These are phyloP conservation scores for Actinomortierella ambigua DNA, from an alignment of 371 early-diverging fungal species.

Conservation along the genomic window DNA sequence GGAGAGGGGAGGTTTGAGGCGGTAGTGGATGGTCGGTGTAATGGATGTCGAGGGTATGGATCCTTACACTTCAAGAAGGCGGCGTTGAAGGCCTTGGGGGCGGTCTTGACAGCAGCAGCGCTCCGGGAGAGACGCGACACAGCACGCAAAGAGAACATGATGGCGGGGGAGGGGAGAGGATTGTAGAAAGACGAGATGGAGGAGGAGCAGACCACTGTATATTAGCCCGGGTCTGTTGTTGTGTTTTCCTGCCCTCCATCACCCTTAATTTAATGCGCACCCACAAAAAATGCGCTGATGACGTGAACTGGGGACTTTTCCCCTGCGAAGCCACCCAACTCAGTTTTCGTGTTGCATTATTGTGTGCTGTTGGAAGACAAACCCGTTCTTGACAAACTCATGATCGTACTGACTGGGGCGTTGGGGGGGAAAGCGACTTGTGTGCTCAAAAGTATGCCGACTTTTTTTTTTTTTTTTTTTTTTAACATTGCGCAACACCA, in stretches of 20 bases:
- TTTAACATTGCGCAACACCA: neutral
- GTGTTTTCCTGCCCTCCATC: no score
- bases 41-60: neutral
- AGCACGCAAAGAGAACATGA: neutral
- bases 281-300: no score
- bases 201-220: neutral
- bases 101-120: constrained; percentile 6
- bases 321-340: no score
- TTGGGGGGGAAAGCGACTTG: no score
- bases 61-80: constrained; percentile 5
- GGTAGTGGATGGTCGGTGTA: neutral
- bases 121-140: constrained; percentile 6
- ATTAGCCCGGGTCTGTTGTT: no score
- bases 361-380: no score
- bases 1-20: neutral
- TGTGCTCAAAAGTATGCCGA: no score
- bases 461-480: neutral
- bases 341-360: no score
- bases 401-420: no score
- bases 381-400: no score
- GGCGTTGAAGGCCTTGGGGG: constrained; percentile 8
- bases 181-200: neutral
- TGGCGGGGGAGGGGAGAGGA: neutral
- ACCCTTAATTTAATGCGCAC: no score
- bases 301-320: no score